Evolutionary conservation across 768 basidiomycete genomes (phyloP), one percentile per base, ranked within the genome.

Genomic region (Guyanaporus albipodus): DNA sequence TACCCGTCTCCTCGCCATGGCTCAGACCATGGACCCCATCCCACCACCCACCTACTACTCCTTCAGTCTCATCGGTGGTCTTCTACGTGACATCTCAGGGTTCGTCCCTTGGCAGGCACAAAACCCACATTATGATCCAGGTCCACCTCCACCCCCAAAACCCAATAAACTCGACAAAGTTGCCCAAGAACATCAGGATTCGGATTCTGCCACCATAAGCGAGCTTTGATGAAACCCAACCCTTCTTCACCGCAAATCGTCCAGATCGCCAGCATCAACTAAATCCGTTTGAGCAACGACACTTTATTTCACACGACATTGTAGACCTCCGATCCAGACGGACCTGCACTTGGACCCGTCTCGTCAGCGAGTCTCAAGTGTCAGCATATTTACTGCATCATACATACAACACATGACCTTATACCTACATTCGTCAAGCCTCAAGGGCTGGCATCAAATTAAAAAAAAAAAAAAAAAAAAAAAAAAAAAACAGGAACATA

Each of bases 81-180:
- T 53, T 14, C 64, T 79, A 36, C 70, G 69, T 46, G 71, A 80
- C 31, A 67, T 70, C 23, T 29, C 42, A 18, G 62, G 67, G 7
- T 24, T 52, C 18, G 28, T 28, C 42, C 59, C 59, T 11, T 89
- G 87, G 87, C 57, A 60, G 22, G 68, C 82, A 4, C 60, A 66
- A 45, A 88, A 87, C 54, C 83, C 87, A 2, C 59, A 72, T 39
- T 88, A 88, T 60, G 84, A 88, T 63, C 81, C 85, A 28, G 86
- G 85, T 1, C 84, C 82, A 8, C 78, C 74, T 0, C 81, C 83
- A 1, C 76, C 76, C 19, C 78, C 76, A 18, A 72, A 59, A 35
- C 47, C 57, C 26, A 66, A 68, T 44, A 53, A 56, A 2, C 8
- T 37, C 18, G 44, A 50, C 26, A 41, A 50, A 37, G 47, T 31